These are phyloP conservation scores for Erythrophleum fordii DNA, from an alignment of 306 rosid genomes.

Conservation along the genomic window DNA sequence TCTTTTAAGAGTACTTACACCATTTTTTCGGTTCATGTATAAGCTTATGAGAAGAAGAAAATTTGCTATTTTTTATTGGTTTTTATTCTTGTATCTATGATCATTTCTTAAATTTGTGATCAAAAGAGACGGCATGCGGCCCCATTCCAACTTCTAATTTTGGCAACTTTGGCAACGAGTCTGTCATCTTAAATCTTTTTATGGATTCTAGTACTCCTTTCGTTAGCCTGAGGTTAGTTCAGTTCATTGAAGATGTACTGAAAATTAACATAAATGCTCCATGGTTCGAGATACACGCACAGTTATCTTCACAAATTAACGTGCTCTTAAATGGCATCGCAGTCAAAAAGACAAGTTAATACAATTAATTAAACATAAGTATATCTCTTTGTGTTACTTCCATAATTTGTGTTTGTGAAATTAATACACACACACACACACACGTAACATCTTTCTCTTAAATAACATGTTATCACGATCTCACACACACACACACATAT, in stretches of 20 bases:
- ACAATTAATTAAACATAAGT: neutral
- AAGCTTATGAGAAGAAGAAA: neutral
- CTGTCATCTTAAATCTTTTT: too few relatives aligned
- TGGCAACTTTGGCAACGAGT: neutral
- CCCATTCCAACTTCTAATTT: neutral
- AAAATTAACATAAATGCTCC: neutral
- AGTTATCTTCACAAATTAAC: neutral
- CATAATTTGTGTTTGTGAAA: neutral
- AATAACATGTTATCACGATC: neutral
- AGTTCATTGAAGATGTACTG: neutral
- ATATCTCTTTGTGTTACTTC: neutral
- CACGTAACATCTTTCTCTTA: neutral
- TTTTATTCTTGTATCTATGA: neutral
- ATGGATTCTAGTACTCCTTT: too few relatives aligned
- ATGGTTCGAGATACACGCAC: too few relatives aligned
- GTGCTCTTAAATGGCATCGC: neutral
- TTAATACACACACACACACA: neutral
- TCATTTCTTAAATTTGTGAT: neutral
- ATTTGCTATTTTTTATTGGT: neutral
- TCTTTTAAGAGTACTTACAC: constrained; percentile 7
- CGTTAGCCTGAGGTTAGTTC: too few relatives aligned
- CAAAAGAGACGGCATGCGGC: neutral
- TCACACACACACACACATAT: neutral
- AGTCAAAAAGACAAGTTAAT: neutral
- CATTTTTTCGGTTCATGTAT: neutral